Base-by-base conservation (phyloP, 495 filamentous ascomycete genomes). In the Bryoglossum gracile region DNA sequence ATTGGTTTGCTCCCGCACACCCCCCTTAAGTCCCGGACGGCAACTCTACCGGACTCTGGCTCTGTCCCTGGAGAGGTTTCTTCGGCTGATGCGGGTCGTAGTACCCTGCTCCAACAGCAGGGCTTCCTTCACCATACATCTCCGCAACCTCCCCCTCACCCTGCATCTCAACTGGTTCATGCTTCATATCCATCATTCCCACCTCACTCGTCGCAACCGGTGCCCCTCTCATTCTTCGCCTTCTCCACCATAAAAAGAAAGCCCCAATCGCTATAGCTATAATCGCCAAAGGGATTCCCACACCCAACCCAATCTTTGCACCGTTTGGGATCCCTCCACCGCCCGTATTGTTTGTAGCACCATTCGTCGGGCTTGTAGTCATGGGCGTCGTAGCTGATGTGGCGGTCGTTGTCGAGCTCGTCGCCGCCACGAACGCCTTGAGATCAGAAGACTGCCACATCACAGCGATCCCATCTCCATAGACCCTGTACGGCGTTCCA, bases 271-370 rank as follows among this genome's bases (percentile, higher is more conserved):
- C 40, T 13, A 43, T 24, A 2, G 40, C 40, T 10, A 47, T 47
- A 13, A 47, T 33, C 24, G 18, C 44, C 1, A 47, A 17, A 5
- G 44, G 44, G 5, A 47, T 37, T 14, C 44, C 44, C 14, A 47
- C 19, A 8, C 44, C 44, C 1, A 47, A 13, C n/a, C 44, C 44
- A 24, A 47, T 47, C 33, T 47, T 47, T 8, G 44, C 28, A 2
- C 30, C 44, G 9, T 2, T 36, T 36, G 44, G 22, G 8, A 47
- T 13, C 6, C 44, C 44, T 22, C 14, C 3, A 5, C 8, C 10
- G 11, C 11, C 10, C 4, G 44, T 4, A 9, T 30, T 16, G 9
- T 17, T 23, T 19, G 28, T 2, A 4, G 30, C 5, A 3, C 4
- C 4, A 9, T 8, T 24, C 8, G 32, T 23, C 1, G 16, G 9